Evolutionary conservation across 1,139 yeast genomes (phyloP).

Genomic region (Petasospora fabianii): DNA sequence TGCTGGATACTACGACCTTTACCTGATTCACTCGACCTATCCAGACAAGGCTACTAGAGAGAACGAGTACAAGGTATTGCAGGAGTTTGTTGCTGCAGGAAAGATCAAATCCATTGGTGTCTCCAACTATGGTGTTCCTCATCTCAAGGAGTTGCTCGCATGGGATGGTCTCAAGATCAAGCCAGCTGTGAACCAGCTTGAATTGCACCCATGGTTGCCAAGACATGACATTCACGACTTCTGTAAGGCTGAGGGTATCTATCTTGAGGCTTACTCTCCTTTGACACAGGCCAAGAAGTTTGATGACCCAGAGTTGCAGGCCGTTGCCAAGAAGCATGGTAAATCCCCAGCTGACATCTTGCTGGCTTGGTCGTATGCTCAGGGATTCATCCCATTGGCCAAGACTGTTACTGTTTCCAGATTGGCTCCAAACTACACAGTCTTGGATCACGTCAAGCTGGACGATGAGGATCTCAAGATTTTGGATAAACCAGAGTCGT

Average conservation of each 20-base stretch:
- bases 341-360: conserved; percentile 41
- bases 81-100: conserved; percentile 17
- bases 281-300: conserved; percentile 46
- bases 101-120: conserved; percentile 21
- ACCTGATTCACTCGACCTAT: conserved; percentile 18
- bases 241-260: conserved; percentile 37
- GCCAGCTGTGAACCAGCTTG: conserved; percentile 43
- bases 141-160: conserved; percentile 15
- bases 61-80: conserved; percentile 14
- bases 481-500: conserved; percentile 20
- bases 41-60: conserved; percentile 13
- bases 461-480: conserved; percentile 25
- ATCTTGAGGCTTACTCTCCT: conserved; percentile 54
- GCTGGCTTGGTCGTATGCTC: conserved; percentile 38
- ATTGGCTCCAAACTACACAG: conserved; percentile 42
- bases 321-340: conserved; percentile 35
- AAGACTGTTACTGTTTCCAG: conserved; percentile 56
- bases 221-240: conserved; percentile 38
- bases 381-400: conserved; percentile 68
- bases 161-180: conserved; percentile 19
- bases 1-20: conserved; percentile 20
- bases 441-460: conserved; percentile 27
- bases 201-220: conserved; percentile 48
- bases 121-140: conserved; percentile 19
- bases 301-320: conserved; percentile 44